Conservation (phyloP, 2,329 filamentous ascomycete species). For the Zasmidium citrigriseum region DNA sequence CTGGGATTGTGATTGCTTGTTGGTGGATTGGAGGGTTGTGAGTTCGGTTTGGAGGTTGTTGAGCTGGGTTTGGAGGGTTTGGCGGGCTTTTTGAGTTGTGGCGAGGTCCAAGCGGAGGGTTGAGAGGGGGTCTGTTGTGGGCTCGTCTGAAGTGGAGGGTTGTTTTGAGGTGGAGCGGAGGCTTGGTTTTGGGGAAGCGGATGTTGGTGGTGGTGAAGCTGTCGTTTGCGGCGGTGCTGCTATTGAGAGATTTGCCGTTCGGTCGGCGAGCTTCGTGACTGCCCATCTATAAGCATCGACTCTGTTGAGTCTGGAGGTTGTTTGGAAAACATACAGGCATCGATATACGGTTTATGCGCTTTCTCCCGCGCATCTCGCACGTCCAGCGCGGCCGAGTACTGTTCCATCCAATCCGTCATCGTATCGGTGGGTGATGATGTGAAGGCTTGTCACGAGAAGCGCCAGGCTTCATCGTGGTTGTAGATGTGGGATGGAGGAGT, state of each 20-base stretch:
- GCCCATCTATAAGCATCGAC: too few species aligned
- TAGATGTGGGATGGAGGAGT: too few species aligned
- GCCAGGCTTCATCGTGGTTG: too few species aligned
- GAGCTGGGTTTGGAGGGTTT: slow-evolving; percentile 57
- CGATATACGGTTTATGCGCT: slow-evolving; percentile 67
- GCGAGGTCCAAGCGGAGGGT: slow-evolving; percentile 74
- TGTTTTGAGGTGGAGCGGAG: slow-evolving; percentile 51
- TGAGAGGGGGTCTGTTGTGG: slow-evolving; percentile 69
- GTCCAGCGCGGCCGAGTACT: slow-evolving; percentile 75
- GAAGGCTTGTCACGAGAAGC: too few species aligned
- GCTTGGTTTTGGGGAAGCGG: slow-evolving; percentile 52
- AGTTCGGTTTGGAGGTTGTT: slow-evolving; percentile 65
- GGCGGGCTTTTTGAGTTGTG: slow-evolving; percentile 71
- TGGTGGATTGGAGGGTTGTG: slow-evolving; percentile 60
- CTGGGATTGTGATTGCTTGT: slow-evolving; percentile 59
- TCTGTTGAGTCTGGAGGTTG: too few species aligned
- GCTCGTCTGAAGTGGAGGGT: slow-evolving; percentile 21
- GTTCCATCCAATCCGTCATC: slow-evolving; percentile 75
- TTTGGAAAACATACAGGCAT: slow-evolving; percentile 68
- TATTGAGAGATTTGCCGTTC: slow-evolving; percentile 33
- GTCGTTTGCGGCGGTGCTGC: slow-evolving; percentile 17
- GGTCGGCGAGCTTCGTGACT: slow-evolving; percentile 51
- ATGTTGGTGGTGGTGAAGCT: slow-evolving; percentile 14
- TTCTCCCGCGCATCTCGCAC: slow-evolving; percentile 70
- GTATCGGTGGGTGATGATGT: slow-evolving; percentile 5